Percentiles rank a stretch among this genome's conserved stretches.
phyloP scores from a whole-genome alignment of 805 yeast genomes.

The Scheffersomyces ergatensis region DNA sequence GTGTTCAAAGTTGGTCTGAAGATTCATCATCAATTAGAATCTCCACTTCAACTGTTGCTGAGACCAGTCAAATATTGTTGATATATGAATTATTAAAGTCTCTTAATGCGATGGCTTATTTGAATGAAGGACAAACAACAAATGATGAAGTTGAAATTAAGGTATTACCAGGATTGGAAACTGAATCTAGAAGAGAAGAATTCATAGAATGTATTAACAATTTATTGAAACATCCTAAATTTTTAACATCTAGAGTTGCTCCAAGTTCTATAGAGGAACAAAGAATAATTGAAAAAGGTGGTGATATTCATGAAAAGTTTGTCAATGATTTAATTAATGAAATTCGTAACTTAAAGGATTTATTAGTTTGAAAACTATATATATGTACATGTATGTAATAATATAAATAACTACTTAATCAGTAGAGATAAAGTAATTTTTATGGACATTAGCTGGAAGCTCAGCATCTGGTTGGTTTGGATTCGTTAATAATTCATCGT shows the following conservation, averaged over 20 bases:
- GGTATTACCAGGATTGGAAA: constrained; percentile 60
- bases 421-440: constrained; percentile 23
- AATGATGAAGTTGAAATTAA: constrained; percentile 21
- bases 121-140: constrained; percentile 11
- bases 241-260: constrained; percentile 63
- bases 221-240: constrained; percentile 83
- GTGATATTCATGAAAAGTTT: constrained; percentile 18
- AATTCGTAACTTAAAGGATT: constrained; percentile 32
- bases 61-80: constrained; percentile 58
- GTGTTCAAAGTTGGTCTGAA: constrained; percentile 68
- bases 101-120: constrained; percentile 51
- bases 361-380: not conserved
- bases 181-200: constrained; percentile 54
- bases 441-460: constrained; percentile 40
- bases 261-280: constrained; percentile 68
- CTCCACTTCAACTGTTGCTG: constrained; percentile 34
- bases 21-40: constrained; percentile 44
- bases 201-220: constrained; percentile 64
- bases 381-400: no score
- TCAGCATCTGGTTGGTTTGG: constrained; percentile 21
- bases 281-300: constrained; percentile 50
- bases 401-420: constrained; percentile 1
- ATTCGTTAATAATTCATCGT: constrained; percentile 9
- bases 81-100: constrained; percentile 56
- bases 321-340: constrained; percentile 33